Evolutionary conservation across 1,284 basidiomycete species (phyloP).

Genomic region (Dichomitus squalens): DNA sequence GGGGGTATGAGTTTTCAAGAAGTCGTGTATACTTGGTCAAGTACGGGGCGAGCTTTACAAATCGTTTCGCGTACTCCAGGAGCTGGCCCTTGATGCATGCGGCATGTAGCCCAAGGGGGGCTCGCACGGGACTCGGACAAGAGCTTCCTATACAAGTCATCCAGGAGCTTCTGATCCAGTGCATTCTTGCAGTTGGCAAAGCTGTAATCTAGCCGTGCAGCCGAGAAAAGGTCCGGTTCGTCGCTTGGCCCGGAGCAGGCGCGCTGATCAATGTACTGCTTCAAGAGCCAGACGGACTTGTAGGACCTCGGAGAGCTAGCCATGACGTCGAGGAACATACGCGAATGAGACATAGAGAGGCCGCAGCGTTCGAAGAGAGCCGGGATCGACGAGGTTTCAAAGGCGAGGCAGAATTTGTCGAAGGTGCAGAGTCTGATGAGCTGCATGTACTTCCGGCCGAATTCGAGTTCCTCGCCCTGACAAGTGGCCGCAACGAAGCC

Average conservation of each 20-base stretch:
- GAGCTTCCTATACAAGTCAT: conserved; percentile 34
- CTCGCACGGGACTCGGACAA: conserved; percentile 28
- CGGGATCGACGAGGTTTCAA: conserved; percentile 25
- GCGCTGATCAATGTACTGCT: conserved; percentile 31
- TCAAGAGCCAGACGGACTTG: conserved; percentile 44
- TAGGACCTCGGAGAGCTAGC: conserved; percentile 5
- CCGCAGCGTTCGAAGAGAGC: conserved; percentile 17
- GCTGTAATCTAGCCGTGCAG: conserved; percentile 38
- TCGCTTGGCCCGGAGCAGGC: conserved; percentile 14
- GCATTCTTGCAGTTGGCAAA: conserved; percentile 34
- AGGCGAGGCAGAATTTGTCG: conserved; percentile 39
- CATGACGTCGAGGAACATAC: conserved; percentile 33
- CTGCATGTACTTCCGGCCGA: conserved; percentile 23
- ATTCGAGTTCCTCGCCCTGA: conserved; percentile 17
- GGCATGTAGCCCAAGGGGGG: conserved; percentile 38
- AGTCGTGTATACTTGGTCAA: no score
- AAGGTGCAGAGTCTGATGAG: conserved; percentile 35
- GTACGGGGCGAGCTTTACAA: conserved; percentile 11
- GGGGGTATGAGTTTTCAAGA: no score
- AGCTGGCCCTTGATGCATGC: conserved; percentile 38
- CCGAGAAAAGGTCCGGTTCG: background rate
- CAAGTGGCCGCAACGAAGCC: conserved; percentile 14
- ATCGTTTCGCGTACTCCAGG: conserved; percentile 27
- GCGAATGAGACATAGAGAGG: background rate
- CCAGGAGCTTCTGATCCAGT: conserved; percentile 31